Conservation (phyloP, 1,139 yeast genomes). For the Scheffersomyces illinoinensis region DNA sequence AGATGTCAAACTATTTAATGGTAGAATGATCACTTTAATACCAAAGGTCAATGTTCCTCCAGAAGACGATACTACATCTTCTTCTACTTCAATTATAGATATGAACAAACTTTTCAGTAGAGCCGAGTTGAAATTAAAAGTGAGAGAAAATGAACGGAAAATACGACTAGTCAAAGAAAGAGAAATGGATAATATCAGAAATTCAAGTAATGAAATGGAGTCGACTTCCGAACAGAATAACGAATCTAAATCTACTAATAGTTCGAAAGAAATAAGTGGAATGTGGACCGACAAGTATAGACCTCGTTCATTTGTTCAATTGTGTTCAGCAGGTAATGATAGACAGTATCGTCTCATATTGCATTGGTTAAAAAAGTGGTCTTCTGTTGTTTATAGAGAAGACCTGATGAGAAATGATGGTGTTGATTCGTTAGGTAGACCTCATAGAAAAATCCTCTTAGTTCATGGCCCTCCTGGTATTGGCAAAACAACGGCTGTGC, state of each 20-base stretch:
- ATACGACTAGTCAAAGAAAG: not conserved
- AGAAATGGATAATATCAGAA: not conserved
- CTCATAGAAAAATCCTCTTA: slow-evolving; percentile 65
- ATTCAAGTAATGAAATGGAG: not conserved
- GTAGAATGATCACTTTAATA: slow-evolving; percentile 20
- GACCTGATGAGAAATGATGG: slow-evolving; percentile 20
- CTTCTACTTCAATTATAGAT: slow-evolving; percentile 17
- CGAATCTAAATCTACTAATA: not conserved
- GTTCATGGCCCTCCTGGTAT: slow-evolving; percentile 93
- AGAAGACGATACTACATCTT: not conserved
- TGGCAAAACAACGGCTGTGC: slow-evolving; percentile 93
- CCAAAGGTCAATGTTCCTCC: slow-evolving; percentile 8
- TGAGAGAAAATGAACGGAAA: not conserved
- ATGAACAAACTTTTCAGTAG: slow-evolving; percentile 32
- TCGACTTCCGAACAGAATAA: not conserved
- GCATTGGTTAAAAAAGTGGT: slow-evolving; percentile 85
- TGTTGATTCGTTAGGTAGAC: slow-evolving; percentile 68
- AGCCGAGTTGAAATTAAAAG: slow-evolving; percentile 20
- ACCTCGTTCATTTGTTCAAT: slow-evolving; percentile 62
- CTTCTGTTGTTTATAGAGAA: slow-evolving; percentile 60
- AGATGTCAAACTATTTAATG: slow-evolving; percentile 27
- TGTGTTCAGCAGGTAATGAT: slow-evolving; percentile 81
- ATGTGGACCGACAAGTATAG: slow-evolving; percentile 86
- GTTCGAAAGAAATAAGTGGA: not conserved
- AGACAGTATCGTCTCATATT: slow-evolving; percentile 68